Percentiles rank a stretch among this genome's conserved stretches.
phyloP scores from a whole-genome alignment of 129 eudicot species.

The Solidago caesia region DNA sequence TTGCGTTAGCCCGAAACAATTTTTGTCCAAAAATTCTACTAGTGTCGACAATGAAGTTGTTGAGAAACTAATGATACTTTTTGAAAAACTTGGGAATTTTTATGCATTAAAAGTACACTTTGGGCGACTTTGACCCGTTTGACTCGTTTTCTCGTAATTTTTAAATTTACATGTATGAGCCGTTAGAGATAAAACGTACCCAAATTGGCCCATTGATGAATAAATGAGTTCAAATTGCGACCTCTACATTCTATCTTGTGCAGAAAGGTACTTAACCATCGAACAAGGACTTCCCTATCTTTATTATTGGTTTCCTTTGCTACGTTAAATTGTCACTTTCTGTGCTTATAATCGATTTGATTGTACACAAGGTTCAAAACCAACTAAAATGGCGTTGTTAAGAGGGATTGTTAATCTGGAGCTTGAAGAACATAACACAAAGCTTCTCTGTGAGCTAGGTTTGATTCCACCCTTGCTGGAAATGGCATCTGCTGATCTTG shows the following conservation, averaged over 20 bases:
- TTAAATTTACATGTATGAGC: not conserved
- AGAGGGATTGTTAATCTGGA: conserved; percentile 40
- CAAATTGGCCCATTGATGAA: not conserved
- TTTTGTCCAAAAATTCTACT: not conserved
- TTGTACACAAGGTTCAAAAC: conserved; percentile 39
- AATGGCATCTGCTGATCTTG: conserved; percentile 56
- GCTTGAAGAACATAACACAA: conserved; percentile 41
- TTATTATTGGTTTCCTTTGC: not conserved
- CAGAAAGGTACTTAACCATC: not conserved
- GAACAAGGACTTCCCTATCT: not conserved
- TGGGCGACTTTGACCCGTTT: not conserved
- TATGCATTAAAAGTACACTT: not conserved
- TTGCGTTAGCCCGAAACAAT: not conserved
- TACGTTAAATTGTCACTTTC: not conserved
- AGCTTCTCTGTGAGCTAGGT: conserved; percentile 48
- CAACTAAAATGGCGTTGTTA: conserved; percentile 43
- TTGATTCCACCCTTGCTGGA: conserved; percentile 53
- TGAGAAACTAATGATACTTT: not conserved
- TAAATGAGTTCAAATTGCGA: not conserved
- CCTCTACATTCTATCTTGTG: not conserved
- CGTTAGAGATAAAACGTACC: not conserved
- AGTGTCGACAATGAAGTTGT: too few relatives aligned
- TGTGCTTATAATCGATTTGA: not conserved
- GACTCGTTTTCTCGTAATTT: not conserved
- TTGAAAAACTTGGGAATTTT: not conserved